Base-by-base conservation (phyloP, 768 basidiomycete genomes). In the Tephrocybe sp. region DNA sequence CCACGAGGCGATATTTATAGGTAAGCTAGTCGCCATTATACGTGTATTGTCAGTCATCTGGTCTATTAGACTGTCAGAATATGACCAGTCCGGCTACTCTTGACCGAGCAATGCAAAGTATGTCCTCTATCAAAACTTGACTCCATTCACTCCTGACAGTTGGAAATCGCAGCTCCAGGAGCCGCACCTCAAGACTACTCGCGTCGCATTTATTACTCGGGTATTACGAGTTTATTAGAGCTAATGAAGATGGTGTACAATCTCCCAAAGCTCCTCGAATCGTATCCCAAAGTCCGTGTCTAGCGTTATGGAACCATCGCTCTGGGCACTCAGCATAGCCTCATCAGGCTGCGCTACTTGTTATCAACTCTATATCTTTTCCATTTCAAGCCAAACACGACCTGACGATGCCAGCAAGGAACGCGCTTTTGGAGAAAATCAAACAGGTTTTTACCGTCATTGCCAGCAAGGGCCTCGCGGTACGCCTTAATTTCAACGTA, bases 311-410 rank as follows among this genome's bases (percentile, higher is more conserved):
- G 31, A 25, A 13, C 36, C 15, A 15, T n/a, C 8, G 4, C 33
- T 6, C 15, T 18, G 7, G 42, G 11, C 7, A 19, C 30, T 12
- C 24, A 31, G 24, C 39, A 36, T 25, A 2, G 30, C 24, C 7
- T 12, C 21, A 15, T 30, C 51, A 86, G 86, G 72, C 73, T 29
- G 71, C 77, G 1, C 69, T 89, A 13, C 72, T 91, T 10, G 77
- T 87, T 22, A 64, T 90, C 38, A 82, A 79, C 60, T 86, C 83
- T 2, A 70, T 90, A 23, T 82, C 81, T 19, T 85, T 81, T 57
- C 80, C 81, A 2, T 84, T 90, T 52, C 85, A 88, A 61, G 64
- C 69, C 11, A 61, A 68, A 16, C 61, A 75, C 1, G 61, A 69
- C 33, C 57, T 84, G 24, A 60, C 64, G 10, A 56, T 56, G 9